A percentile compares a stretch with the other conserved stretches of the same genome.
Evolutionary conservation across 495 filamentous ascomycete genomes (phyloP).

Genomic region (Friedmanniomyces simplex): DNA sequence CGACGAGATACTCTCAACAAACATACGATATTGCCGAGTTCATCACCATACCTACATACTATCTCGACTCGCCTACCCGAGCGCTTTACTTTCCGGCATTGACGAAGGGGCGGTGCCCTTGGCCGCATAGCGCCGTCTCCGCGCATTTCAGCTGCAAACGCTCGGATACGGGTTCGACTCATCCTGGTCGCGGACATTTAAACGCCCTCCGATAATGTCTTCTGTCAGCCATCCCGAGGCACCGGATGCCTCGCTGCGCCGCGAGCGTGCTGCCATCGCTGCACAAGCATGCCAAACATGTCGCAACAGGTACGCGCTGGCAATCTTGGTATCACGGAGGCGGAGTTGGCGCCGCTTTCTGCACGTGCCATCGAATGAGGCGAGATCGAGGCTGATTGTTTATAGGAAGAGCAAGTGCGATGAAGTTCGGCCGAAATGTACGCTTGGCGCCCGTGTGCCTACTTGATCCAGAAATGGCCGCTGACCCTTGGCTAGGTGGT

Average conservation of each 20-base stretch:
- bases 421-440: conserved; percentile 28
- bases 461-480: neutral
- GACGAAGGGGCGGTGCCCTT: neutral
- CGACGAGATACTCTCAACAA: no score
- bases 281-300: conserved; percentile 31
- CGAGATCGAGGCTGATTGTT: neutral
- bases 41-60: no score
- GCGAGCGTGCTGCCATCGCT: conserved; percentile 28
- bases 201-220: neutral
- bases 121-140: neutral
- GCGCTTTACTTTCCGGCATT: no score
- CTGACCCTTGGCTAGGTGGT: conserved; percentile 10
- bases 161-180: neutral
- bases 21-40: no score
- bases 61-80: no score
- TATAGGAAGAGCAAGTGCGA: conserved; percentile 29
- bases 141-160: neutral
- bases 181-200: neutral
- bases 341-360: neutral
- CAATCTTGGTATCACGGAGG: neutral
- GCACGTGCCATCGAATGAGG: neutral
- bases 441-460: neutral
- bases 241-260: conserved; percentile 13
- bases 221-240: neutral
- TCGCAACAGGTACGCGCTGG: conserved; percentile 16